Evolutionary conservation across 108 stramenopile species (phyloP), one percentile per base, ranked within the genome.

Genomic region (Craspedostauros australis): DNA sequence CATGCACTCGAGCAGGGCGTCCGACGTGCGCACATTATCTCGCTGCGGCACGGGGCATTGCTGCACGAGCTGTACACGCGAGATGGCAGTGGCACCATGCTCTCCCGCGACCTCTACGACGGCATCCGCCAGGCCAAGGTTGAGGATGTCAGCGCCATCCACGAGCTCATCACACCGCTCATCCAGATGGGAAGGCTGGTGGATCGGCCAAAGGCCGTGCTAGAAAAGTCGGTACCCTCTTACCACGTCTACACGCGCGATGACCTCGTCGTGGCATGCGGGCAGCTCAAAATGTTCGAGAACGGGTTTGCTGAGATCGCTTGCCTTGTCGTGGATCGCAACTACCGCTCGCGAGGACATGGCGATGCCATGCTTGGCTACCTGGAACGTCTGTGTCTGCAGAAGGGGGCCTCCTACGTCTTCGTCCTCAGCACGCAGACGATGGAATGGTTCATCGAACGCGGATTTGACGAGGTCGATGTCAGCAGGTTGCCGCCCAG

Each of bases 281-380:
- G 84, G 9, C 86, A 90, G 53, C 50, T 96, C 25, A 89, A 84
- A 40, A 51, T 75, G 48, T 92, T 84, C 40, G 91, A 88, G 55
- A 73, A 80, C 48, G 77, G 76, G 12, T 87, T 60, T 62, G 95
- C 97, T 32, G 95, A 98, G 60, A 90, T 98, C 38, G 95, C 93
- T 5, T 95, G 93, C 47, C 64, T 98, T 9, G 97, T 96, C 11
- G 93, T 98, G 0, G 82, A 74, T 54, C 76, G 66, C 4, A 75
- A 76, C 8, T 98, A 94, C 66, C 85, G 94, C 37, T 54, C 68
- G n/a, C 57, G 76, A 8, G 95, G 95, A 20, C 66, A 86, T 43
- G 97, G 97, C 26, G 95, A 96, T 70, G 92, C 93, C 15, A 91
- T 98, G 91, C 71, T 98, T 23, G 87, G 90, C 33, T 98, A 95